These are phyloP conservation scores for Puya raimondii DNA, from an alignment of 176 grass and related monocot genomes.

Conservation along the genomic window DNA sequence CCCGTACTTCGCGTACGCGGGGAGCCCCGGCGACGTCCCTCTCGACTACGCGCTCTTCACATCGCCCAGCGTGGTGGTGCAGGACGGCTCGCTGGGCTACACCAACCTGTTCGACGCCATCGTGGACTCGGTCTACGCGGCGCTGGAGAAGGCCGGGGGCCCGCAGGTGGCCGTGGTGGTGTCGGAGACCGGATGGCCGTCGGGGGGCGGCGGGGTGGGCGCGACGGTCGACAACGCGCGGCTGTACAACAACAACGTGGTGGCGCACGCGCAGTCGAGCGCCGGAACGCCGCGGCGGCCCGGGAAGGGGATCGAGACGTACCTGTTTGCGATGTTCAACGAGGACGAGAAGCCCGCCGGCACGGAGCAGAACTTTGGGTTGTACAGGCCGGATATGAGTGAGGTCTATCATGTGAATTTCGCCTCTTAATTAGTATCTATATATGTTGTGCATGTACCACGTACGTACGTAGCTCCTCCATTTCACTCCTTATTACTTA, in stretches of 20 bases:
- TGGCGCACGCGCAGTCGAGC: conserved; percentile 27
- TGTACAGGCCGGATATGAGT: conserved; percentile 77
- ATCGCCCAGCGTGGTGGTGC: conserved; percentile 5
- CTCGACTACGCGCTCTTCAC: conserved; percentile 75
- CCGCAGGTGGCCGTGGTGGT: conserved; percentile 39
- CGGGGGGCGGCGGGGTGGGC: conserved; percentile 40
- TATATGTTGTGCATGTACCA: not conserved
- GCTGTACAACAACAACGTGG: conserved; percentile 63
- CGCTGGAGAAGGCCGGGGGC: conserved; percentile 53
- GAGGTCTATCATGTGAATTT: conserved; percentile 90
- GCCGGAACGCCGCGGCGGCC: conserved; percentile 63
- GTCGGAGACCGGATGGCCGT: conserved; percentile 93
- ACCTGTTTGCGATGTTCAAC: conserved; percentile 92
- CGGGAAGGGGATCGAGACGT: conserved; percentile 61
- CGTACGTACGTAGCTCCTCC: not conserved
- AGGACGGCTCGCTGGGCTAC: conserved; percentile 42
- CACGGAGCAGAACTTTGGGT: conserved; percentile 66
- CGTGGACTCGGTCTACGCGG: conserved; percentile 59
- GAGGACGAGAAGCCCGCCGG: conserved; percentile 80
- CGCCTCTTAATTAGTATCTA: conserved; percentile 4
- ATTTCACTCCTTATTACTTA: no score
- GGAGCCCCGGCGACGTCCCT: conserved; percentile 28
- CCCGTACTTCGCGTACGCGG: conserved; percentile 54
- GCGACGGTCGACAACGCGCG: conserved; percentile 62
- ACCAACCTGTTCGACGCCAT: conserved; percentile 92